Evolutionary conservation across 805 yeast genomes (phyloP).

Genomic region (Hanseniaspora thailandica): DNA sequence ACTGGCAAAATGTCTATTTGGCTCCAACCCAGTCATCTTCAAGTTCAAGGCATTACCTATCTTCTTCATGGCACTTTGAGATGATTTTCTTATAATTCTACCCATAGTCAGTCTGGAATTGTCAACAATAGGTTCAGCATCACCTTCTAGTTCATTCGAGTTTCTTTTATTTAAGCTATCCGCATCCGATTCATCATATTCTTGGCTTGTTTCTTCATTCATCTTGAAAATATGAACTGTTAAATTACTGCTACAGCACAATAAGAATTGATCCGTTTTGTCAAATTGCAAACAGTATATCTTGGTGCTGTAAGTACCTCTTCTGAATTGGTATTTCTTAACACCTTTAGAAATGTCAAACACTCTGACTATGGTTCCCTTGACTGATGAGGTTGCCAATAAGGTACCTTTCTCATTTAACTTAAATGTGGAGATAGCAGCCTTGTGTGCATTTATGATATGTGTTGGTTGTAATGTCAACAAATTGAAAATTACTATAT

Average conservation of each 20-base stretch:
- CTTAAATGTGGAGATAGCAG: constrained; percentile 51
- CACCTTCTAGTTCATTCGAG: constrained; percentile 4
- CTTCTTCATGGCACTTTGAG: constrained; percentile 62
- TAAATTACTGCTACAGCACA: constrained; percentile 81
- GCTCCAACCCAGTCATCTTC: constrained; percentile 73
- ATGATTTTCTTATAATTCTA: constrained; percentile 61
- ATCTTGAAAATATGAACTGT: constrained; percentile 86
- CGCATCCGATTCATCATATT: constrained; percentile 17
- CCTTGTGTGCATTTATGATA: constrained; percentile 64
- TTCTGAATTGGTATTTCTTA: constrained; percentile 55
- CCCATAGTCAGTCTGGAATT: constrained; percentile 62
- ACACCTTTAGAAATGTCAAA: constrained; percentile 52
- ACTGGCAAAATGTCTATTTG: constrained; percentile 83
- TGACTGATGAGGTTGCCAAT: constrained; percentile 63
- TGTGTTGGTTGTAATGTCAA: constrained; percentile 50
- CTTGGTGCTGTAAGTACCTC: constrained; percentile 75
- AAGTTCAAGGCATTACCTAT: constrained; percentile 84
- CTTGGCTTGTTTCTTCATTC: constrained; percentile 29
- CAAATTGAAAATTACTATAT: constrained; percentile 56
- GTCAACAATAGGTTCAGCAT: constrained; percentile 56
- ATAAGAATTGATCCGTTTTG: constrained; percentile 51
- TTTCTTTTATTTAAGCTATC: neutral
- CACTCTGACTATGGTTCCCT: constrained; percentile 67
- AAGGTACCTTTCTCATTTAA: constrained; percentile 53
- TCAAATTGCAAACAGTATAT: constrained; percentile 71